These are phyloP conservation scores for Saccharomycopsis amapae DNA, from an alignment of 805 yeast genomes.

Conservation along the genomic window DNA sequence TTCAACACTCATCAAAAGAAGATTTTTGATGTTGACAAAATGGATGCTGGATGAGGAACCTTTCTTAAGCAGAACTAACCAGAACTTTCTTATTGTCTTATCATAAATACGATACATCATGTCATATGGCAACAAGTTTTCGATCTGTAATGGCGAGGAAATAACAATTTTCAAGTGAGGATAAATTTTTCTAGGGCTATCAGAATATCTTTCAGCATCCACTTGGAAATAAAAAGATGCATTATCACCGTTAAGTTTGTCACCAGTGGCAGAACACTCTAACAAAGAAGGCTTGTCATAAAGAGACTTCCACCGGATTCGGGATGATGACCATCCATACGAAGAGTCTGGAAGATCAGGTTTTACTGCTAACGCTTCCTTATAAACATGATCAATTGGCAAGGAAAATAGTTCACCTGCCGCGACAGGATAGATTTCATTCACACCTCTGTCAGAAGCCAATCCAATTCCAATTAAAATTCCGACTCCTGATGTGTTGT, in stretches of 20 bases:
- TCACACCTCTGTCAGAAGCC: conserved; percentile 27
- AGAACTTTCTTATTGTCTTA: conserved; percentile 58
- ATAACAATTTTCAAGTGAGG: conserved; percentile 77
- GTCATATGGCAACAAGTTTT: conserved; percentile 80
- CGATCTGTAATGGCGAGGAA: conserved; percentile 80
- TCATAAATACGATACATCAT: conserved; percentile 69
- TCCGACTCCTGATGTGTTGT: conserved; percentile 58
- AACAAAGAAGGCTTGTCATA: conserved; percentile 44
- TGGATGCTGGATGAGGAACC: conserved; percentile 73
- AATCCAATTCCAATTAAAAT: conserved; percentile 38
- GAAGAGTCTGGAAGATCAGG: conserved; percentile 45
- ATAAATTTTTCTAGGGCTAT: conserved; percentile 65
- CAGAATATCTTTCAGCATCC: conserved; percentile 56
- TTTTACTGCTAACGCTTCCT: conserved; percentile 47
- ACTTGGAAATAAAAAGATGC: conserved; percentile 63
- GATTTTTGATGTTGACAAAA: conserved; percentile 65
- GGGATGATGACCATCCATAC: conserved; percentile 62
- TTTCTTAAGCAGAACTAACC: conserved; percentile 53
- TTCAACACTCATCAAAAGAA: conserved; percentile 62
- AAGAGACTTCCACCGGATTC: conserved; percentile 59
- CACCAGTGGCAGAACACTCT: conserved; percentile 42
- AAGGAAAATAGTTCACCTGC: conserved; percentile 58
- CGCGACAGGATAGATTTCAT: conserved; percentile 35
- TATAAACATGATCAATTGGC: conserved; percentile 66
- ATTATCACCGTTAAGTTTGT: conserved; percentile 26